These are phyloP conservation scores for Emmonsia crescens DNA, from an alignment of 2,329 filamentous ascomycete genomes.

Conservation along the genomic window DNA sequence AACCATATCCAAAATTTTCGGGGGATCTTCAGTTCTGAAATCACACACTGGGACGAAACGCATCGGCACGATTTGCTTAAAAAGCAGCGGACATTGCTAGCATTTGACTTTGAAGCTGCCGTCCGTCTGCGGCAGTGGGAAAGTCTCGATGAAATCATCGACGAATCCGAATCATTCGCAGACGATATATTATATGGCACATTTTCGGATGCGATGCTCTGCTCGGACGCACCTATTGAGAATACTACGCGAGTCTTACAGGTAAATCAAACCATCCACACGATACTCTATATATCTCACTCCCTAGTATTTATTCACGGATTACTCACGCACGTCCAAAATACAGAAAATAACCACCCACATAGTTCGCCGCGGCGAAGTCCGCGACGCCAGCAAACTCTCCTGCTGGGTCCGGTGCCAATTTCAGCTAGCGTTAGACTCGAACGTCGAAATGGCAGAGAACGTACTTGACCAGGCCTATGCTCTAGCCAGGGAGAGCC, in stretches of 20 bases:
- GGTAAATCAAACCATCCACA: slow-evolving; percentile 24
- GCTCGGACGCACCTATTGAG: slow-evolving; percentile 37
- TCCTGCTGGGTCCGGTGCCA: slow-evolving; percentile 70
- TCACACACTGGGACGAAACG: slow-evolving; percentile 33
- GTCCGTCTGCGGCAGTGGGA: slow-evolving; percentile 58
- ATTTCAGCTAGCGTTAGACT: slow-evolving; percentile 54
- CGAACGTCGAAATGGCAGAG: slow-evolving; percentile 22
- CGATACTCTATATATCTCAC: neutral
- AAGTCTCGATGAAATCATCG: slow-evolving; percentile 50
- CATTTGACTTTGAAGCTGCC: slow-evolving; percentile 71
- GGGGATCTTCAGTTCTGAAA: slow-evolving; percentile 26
- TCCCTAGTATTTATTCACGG: slow-evolving; percentile 15
- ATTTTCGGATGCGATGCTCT: slow-evolving; percentile 56
- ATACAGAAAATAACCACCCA: slow-evolving; percentile 55
- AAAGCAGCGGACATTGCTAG: slow-evolving; percentile 57
- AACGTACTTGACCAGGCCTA: slow-evolving; percentile 26
- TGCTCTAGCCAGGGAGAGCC: slow-evolving; percentile 15
- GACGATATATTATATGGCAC: slow-evolving; percentile 45
- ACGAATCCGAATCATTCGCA: slow-evolving; percentile 22
- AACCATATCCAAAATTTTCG: slow-evolving; percentile 53
- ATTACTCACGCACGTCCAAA: slow-evolving; percentile 35
- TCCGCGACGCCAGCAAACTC: slow-evolving; percentile 51
- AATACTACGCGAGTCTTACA: slow-evolving; percentile 21
- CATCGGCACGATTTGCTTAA: slow-evolving; percentile 43
- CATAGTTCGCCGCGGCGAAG: slow-evolving; percentile 39